Evolutionary conservation across 805 yeast genomes (phyloP).

Genomic region (Yamadazyma endophytica): DNA sequence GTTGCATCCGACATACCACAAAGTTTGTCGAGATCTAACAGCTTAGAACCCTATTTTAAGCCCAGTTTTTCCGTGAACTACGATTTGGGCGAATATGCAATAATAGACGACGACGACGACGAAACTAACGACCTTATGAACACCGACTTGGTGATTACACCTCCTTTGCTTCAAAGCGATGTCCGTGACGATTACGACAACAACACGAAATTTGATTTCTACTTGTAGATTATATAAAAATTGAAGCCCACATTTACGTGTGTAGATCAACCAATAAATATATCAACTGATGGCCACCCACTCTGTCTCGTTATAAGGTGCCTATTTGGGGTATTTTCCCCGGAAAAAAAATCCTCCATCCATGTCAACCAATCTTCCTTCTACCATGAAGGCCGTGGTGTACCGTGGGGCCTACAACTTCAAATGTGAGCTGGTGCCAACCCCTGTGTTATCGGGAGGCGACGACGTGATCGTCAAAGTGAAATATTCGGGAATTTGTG

Average conservation of each 20-base stretch:
- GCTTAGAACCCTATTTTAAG: constrained; percentile 13
- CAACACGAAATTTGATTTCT: constrained; percentile 11
- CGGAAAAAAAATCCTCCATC: too few species aligned
- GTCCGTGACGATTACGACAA: constrained; percentile 15
- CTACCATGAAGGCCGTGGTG: constrained; percentile 49
- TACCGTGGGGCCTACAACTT: constrained; percentile 42
- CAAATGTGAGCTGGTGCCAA: constrained; percentile 33
- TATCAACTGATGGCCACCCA: too few species aligned
- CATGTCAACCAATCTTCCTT: too few species aligned
- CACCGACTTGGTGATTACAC: background rate
- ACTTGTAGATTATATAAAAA: constrained; percentile 6
- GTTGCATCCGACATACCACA: too few species aligned
- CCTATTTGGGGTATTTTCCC: too few species aligned
- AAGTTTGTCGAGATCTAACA: constrained; percentile 10
- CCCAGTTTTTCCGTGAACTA: constrained; percentile 7
- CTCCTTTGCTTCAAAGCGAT: constrained; percentile 1
- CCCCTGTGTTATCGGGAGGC: constrained; percentile 33
- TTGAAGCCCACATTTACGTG: too few species aligned
- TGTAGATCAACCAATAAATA: too few species aligned
- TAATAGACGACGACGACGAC: constrained; percentile 10
- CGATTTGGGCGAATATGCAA: constrained; percentile 9
- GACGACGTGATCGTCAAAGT: constrained; percentile 48
- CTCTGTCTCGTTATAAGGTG: too few species aligned
- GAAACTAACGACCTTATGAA: constrained; percentile 1
- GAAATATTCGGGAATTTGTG: constrained; percentile 48